A percentile compares a stretch with the other conserved stretches of the same genome.
Evolutionary conservation across 371 early-diverging fungal species (phyloP).

Genomic region (Dinochytrium kinnereticum): DNA sequence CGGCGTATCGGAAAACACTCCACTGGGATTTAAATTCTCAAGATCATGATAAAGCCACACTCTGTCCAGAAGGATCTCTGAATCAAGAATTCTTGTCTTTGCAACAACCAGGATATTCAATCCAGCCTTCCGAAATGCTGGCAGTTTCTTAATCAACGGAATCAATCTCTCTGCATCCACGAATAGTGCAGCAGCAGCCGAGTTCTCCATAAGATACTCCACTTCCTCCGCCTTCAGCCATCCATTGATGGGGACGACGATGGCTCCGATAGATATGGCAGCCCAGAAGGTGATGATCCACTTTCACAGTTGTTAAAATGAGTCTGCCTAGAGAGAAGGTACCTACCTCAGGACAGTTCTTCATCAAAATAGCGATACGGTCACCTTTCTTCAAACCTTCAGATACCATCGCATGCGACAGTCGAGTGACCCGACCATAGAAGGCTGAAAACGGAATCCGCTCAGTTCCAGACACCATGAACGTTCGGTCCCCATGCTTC

Average conservation of each 20-base stretch:
- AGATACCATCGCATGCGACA: slow-evolving; percentile 19
- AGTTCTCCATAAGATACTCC: slow-evolving; percentile 5
- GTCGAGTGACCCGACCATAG: background rate
- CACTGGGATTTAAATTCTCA: too few species aligned
- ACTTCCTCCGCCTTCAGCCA: slow-evolving; percentile 24
- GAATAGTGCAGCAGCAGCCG: background rate
- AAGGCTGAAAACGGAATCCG: slow-evolving; percentile 15
- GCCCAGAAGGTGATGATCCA: slow-evolving; percentile 28
- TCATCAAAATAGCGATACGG: slow-evolving; percentile 31
- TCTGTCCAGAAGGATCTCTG: too few species aligned
- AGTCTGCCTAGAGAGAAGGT: background rate
- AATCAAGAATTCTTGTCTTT: background rate
- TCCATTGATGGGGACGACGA: slow-evolving; percentile 33
- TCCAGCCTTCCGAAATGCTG: background rate
- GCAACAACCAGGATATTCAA: background rate
- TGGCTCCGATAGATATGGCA: slow-evolving; percentile 16
- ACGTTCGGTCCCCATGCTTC: background rate
- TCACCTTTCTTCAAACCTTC: slow-evolving; percentile 27
- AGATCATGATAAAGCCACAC: too few species aligned
- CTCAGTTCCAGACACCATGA: slow-evolving; percentile 5
- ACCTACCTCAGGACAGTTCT: slow-evolving; percentile 32
- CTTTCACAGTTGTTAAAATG: background rate
- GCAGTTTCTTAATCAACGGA: background rate
- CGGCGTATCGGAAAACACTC: background rate
- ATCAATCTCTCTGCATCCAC: slow-evolving; percentile 4